phyloP scores from a whole-genome alignment of 441 rosid species.

The Pelargonium myrrhifolium region DNA sequence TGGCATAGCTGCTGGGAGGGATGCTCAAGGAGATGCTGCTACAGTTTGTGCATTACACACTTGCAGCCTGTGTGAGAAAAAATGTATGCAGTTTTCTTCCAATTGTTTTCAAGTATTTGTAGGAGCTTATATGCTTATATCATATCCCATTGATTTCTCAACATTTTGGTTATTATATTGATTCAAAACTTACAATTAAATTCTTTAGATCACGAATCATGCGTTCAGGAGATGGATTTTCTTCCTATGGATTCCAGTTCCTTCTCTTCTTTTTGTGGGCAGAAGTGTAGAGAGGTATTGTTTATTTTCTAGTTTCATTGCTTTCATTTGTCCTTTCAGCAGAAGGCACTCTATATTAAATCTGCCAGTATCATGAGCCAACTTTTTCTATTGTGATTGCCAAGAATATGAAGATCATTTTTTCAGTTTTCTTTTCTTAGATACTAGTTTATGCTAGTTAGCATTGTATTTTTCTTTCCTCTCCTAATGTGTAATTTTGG shows the following conservation, averaged over 20 bases:
- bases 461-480: not conserved
- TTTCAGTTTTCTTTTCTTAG: not conserved
- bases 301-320: constrained; percentile 10
- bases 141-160: constrained; percentile 3
- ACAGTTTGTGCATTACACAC: constrained; percentile 31
- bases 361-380: too few species aligned
- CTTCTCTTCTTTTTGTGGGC: constrained; percentile 53
- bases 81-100: constrained; percentile 42
- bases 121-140: constrained; percentile 9
- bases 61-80: constrained; percentile 76
- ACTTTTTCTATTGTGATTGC: not conserved
- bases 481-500: not conserved
- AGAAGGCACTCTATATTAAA: not conserved
- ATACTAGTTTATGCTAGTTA: not conserved
- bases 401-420: not conserved
- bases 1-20: constrained; percentile 37
- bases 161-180: constrained; percentile 14
- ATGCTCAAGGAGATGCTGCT: constrained; percentile 29
- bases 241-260: constrained; percentile 35
- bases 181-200: constrained; percentile 13
- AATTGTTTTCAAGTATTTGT: constrained; percentile 17
- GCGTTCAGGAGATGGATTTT: constrained; percentile 42
- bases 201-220: constrained; percentile 65
- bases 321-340: not conserved
- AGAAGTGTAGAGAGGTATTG: constrained; percentile 66